Evolutionary conservation across 2,329 filamentous ascomycete genomes (phyloP).

Genomic region (Cladorrhinum sp.): DNA sequence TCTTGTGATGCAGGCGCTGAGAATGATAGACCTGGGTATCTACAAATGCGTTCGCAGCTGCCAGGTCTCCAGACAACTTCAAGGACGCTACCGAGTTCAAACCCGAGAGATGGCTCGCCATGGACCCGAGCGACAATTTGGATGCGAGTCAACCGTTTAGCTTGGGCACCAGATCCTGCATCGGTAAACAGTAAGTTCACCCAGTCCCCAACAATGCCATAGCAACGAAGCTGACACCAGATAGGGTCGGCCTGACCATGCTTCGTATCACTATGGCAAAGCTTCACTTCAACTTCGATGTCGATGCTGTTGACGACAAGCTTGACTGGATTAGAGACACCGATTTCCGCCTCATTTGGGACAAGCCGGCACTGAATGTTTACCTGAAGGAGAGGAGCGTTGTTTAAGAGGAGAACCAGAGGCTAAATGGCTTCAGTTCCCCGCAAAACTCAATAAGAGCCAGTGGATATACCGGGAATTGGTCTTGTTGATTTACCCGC

Average conservation of each 20-base stretch:
- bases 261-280: constrained; percentile 14
- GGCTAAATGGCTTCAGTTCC: neutral
- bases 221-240: neutral
- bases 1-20: neutral
- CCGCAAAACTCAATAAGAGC: neutral
- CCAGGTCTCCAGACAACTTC: constrained; percentile 8
- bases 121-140: constrained; percentile 1
- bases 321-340: constrained; percentile 11
- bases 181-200: constrained; percentile 13
- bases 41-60: constrained; percentile 1
- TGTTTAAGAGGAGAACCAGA: neutral
- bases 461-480: neutral
- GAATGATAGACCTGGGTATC: constrained; percentile 11
- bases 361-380: constrained; percentile 1
- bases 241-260: constrained; percentile 5
- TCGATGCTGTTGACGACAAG: constrained; percentile 10
- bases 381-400: neutral
- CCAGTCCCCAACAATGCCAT: neutral
- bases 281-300: constrained; percentile 14
- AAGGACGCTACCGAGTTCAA: constrained; percentile 3
- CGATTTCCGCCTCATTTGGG: constrained; percentile 9
- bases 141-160: constrained; percentile 10
- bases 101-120: constrained; percentile 11
- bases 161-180: constrained; percentile 9
- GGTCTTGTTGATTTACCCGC: neutral